Evolutionary conservation across 2,329 filamentous ascomycete genomes (phyloP).

Genomic region (Colletotrichum gloeosporioides): DNA sequence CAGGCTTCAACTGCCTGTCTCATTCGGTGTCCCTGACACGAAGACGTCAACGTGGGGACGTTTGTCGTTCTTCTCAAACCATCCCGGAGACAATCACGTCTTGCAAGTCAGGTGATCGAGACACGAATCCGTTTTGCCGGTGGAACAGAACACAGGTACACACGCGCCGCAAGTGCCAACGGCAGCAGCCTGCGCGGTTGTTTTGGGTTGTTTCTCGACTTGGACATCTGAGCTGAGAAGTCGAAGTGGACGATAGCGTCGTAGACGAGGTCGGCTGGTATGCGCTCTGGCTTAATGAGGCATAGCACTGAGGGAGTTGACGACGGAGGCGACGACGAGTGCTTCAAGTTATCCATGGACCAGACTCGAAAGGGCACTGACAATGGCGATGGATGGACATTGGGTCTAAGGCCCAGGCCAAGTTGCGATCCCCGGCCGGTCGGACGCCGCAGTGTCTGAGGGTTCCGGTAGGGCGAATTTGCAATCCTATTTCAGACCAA

Average conservation of each 20-base stretch:
- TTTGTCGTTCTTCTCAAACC: constrained; percentile 10
- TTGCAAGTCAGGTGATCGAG: neutral
- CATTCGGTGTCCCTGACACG: neutral
- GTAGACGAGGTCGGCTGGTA: neutral
- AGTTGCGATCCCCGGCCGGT: constrained; percentile 7
- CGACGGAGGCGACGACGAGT: neutral
- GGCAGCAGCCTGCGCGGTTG: neutral
- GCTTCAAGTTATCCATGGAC: neutral
- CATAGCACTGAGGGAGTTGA: neutral
- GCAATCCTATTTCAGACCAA: neutral
- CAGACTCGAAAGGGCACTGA: neutral
- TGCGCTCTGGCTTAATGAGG: neutral
- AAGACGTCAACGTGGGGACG: constrained; percentile 13
- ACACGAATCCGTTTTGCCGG: neutral
- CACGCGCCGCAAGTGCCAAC: neutral
- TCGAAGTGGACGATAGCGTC: neutral
- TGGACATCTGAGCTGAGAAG: neutral
- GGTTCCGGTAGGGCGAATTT: constrained; percentile 4
- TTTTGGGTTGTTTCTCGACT: neutral
- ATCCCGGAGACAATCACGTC: neutral
- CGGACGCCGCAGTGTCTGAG: constrained; percentile 18
- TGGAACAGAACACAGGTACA: neutral
- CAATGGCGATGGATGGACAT: neutral
- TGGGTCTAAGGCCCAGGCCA: neutral
- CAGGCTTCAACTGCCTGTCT: neutral